Evolutionary conservation across 768 basidiomycete species (phyloP).

Genomic region (Auriscalpium orientale): DNA sequence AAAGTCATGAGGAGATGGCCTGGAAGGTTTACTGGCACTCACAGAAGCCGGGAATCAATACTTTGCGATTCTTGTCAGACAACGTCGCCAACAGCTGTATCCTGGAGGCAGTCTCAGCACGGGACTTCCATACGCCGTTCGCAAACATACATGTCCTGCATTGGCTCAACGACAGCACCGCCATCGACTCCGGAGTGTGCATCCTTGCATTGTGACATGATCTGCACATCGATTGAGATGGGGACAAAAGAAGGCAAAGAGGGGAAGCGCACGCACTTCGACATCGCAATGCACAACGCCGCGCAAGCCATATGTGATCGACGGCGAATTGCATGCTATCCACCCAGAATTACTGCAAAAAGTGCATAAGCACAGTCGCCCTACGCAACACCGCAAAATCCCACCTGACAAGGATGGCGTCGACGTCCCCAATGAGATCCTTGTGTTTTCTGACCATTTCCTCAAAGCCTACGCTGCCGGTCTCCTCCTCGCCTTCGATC

Average conservation of each 20-base stretch:
- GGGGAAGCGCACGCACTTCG: conserved; percentile 37
- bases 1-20: neutral
- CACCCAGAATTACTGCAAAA: conserved; percentile 82
- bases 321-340: conserved; percentile 89
- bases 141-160: conserved; percentile 75
- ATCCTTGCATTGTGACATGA: conserved; percentile 68
- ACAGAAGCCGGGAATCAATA: conserved; percentile 83
- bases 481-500: conserved; percentile 95
- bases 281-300: conserved; percentile 88
- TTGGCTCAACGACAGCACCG: conserved; percentile 80
- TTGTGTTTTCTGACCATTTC: conserved; percentile 72
- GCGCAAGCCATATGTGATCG: conserved; percentile 90
- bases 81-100: conserved; percentile 71
- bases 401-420: conserved; percentile 84
- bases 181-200: conserved; percentile 94
- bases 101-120: conserved; percentile 33
- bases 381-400: conserved; percentile 4
- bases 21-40: conserved; percentile 20
- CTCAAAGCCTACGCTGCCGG: conserved; percentile 81
- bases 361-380: neutral
- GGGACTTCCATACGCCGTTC: neutral
- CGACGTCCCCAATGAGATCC: conserved; percentile 79
- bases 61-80: conserved; percentile 45
- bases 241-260: neutral
- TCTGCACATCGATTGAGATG: conserved; percentile 31